A percentile compares a stretch with the other conserved stretches of the same genome.
Conservation (phyloP, 2,329 filamentous ascomycete genomes). For the Zopfia rhizophila region DNA sequence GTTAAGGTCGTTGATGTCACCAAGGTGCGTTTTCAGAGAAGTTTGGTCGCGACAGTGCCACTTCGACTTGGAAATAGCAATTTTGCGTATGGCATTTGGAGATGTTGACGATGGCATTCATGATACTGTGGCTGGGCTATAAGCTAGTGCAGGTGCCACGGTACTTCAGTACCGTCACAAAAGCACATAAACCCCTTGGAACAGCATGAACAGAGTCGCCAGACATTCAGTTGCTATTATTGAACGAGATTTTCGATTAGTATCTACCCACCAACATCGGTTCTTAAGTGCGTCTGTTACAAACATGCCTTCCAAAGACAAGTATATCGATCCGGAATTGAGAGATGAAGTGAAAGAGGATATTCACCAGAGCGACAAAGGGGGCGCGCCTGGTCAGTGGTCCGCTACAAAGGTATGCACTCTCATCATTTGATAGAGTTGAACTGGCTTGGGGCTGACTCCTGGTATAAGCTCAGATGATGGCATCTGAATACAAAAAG, state of each 20-base stretch:
- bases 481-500: conserved; percentile 60
- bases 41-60: background rate
- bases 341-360: conserved; percentile 60
- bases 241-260: too few relatives aligned
- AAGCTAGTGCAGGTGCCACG: conserved; percentile 24
- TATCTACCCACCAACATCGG: too few relatives aligned
- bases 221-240: too few relatives aligned
- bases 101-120: conserved; percentile 14
- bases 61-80: too few relatives aligned
- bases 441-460: background rate
- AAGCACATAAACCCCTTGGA: conserved; percentile 19
- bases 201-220: background rate
- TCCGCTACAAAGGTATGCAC: conserved; percentile 56
- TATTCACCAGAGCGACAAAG: conserved; percentile 58
- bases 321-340: conserved; percentile 60
- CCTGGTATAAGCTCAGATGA: conserved; percentile 55
- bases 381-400: conserved; percentile 61
- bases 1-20: conserved; percentile 19
- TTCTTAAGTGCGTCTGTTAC: background rate
- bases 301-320: conserved; percentile 58
- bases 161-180: conserved; percentile 27
- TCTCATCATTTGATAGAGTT: background rate
- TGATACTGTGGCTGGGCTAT: conserved; percentile 26
- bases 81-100: background rate
- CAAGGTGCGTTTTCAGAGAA: conserved; percentile 9